Base-by-base conservation (phyloP, 2,329 filamentous ascomycete genomes). In the Aspergillus aculeatus region DNA sequence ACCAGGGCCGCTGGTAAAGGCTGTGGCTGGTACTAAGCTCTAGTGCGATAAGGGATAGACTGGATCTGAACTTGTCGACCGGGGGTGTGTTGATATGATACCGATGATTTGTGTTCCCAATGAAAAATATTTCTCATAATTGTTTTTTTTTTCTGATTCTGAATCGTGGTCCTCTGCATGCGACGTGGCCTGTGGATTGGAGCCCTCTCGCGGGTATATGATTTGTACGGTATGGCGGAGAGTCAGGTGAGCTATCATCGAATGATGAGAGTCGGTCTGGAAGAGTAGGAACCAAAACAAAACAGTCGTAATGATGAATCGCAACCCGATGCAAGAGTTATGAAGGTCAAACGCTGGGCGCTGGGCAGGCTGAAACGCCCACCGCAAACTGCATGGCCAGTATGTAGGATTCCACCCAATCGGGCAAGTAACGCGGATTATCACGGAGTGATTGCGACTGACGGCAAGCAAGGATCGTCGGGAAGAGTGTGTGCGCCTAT, bases 401-500 rank as follows among this genome's bases (percentile, higher is more conserved):
- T 65, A 66, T 66, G 64, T 58, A 64, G 62, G 57, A 66, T 64
- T 62, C 63, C 61, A 47, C 60, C 55, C 23, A 47, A 60, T 60
- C 50, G 41, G 63, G 64, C 41, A 64, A 58, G 50, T 50, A 44
- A 54, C 55, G 52, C 48, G 47, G 62, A 62, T 54, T 58, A 64
- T 64, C 57, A 58, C 53, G 47, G 54, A 54, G 47, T 52, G 58
- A 53, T 48, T 41, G 19, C 32, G 55, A 21, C 50, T 57, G 58
- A 57, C 44, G 47, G 19, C 32, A 57, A 21, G 31, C 56, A 55
- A 41, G 50, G 56, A 58, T 61, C 54, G 12, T 50, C 44, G 35
- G 50, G 26, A 29, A 29, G 38, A 11, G 44, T 44, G 6, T 16
- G 14, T n/a, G 14, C 14, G 16, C 6, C 38, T 44, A 44, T 44